phyloP scores from a whole-genome alignment of 108 stramenopile species.

The Conticribra weissflogii region DNA sequence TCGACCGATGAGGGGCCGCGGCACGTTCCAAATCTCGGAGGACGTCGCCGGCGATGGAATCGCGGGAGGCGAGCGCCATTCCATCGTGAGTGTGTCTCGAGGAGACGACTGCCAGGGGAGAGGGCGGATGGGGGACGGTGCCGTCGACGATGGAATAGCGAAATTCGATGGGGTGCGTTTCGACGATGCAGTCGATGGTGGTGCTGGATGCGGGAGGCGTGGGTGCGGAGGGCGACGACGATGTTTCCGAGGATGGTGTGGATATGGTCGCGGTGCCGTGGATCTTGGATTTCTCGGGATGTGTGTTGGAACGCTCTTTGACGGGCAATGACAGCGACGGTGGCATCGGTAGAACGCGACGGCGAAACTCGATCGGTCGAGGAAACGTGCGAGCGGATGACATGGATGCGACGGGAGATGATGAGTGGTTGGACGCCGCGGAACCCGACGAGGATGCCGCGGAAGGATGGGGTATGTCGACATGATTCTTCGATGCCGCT shows the following conservation, averaged over 20 bases:
- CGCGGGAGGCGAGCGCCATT: constrained; percentile 66
- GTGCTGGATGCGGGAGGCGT: too few species aligned
- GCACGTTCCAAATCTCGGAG: constrained; percentile 56
- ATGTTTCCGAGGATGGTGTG: constrained; percentile 50
- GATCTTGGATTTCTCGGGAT: too few species aligned
- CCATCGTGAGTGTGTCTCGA: constrained; percentile 28
- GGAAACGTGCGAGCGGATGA: too few species aligned
- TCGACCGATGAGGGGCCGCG: constrained; percentile 57
- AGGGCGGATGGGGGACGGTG: not conserved
- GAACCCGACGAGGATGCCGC: not conserved
- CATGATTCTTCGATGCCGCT: too few species aligned
- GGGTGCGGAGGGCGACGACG: constrained; percentile 19
- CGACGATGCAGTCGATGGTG: constrained; percentile 55
- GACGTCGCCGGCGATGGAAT: constrained; percentile 40
- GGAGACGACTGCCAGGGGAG: not conserved
- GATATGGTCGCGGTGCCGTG: constrained; percentile 24
- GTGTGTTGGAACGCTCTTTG: too few species aligned
- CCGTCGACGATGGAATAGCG: constrained; percentile 53
- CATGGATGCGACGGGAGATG: not conserved
- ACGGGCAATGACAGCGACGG: too few species aligned
- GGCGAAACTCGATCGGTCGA: constrained; percentile 75
- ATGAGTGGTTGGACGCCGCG: not conserved
- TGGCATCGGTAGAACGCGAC: constrained; percentile 44
- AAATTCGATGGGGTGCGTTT: constrained; percentile 74
- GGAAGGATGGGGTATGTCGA: constrained; percentile 13